Percentiles rank a stretch among this genome's conserved stretches.
phyloP scores from a whole-genome alignment of 2,329 filamentous ascomycete genomes.

The Fusarium torreyae region DNA sequence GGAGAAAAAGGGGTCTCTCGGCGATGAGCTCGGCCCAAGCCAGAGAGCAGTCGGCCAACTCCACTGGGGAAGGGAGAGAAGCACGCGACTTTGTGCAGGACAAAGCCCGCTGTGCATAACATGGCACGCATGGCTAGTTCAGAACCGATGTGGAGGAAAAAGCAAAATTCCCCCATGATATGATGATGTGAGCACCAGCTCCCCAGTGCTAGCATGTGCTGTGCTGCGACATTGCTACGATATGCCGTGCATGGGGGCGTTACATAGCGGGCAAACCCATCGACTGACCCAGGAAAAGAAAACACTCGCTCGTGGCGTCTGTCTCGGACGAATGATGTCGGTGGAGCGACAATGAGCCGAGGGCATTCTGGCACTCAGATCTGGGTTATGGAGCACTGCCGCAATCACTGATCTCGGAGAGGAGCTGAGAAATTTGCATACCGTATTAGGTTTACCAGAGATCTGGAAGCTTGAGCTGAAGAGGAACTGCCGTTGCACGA shows the following conservation, averaged over 20 bases:
- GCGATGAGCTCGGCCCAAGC: slow-evolving; percentile 43
- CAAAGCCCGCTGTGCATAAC: slow-evolving; percentile 40
- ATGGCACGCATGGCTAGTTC: slow-evolving; percentile 1
- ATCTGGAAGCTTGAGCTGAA: slow-evolving; percentile 7
- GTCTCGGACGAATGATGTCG: slow-evolving; percentile 42
- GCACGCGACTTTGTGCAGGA: slow-evolving; percentile 49
- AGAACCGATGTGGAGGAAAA: slow-evolving; percentile 27
- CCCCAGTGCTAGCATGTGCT: slow-evolving; percentile 21
- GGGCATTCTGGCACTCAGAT: slow-evolving; percentile 20
- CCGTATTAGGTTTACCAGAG: slow-evolving; percentile 22
- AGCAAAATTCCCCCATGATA: slow-evolving; percentile 38
- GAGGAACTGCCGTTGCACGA: slow-evolving; percentile 8
- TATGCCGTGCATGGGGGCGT: slow-evolving; percentile 41
- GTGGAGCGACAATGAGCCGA: slow-evolving; percentile 32
- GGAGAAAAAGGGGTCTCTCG: slow-evolving; percentile 43
- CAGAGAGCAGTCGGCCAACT: slow-evolving; percentile 20
- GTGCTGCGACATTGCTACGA: slow-evolving; percentile 21
- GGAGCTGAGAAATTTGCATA: slow-evolving; percentile 23
- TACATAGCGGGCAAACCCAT: slow-evolving; percentile 23
- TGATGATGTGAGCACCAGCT: slow-evolving; percentile 34
- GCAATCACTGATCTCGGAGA: slow-evolving; percentile 7
- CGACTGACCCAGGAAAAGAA: slow-evolving; percentile 35
- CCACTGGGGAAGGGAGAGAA: slow-evolving; percentile 25
- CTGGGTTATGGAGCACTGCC: slow-evolving; percentile 31
- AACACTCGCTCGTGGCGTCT: slow-evolving; percentile 40